Evolutionary conservation across 768 basidiomycete genomes (phyloP).

Genomic region (Auricularia cornea): DNA sequence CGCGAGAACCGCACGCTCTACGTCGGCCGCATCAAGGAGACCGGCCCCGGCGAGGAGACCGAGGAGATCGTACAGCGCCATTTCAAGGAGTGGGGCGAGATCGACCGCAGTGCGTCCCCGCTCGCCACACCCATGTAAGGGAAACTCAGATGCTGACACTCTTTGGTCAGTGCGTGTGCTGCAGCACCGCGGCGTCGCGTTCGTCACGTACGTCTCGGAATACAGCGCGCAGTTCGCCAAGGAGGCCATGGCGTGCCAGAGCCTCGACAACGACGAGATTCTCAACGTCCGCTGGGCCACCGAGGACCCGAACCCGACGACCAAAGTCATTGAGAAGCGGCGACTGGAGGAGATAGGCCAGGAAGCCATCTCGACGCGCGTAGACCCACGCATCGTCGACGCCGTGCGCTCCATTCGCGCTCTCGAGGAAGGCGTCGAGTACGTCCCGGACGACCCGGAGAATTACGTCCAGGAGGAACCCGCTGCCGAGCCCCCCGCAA

Average conservation of each 20-base stretch:
- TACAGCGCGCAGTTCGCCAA: slow-evolving; percentile 90
- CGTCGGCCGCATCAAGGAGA: slow-evolving; percentile 89
- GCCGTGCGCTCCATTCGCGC: slow-evolving; percentile 81
- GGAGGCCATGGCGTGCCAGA: slow-evolving; percentile 98
- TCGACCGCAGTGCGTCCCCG: slow-evolving; percentile 70
- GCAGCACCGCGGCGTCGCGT: slow-evolving; percentile 91
- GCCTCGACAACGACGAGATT: slow-evolving; percentile 93
- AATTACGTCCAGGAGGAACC: slow-evolving; percentile 29
- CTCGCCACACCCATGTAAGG: not conserved
- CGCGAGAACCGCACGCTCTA: slow-evolving; percentile 92
- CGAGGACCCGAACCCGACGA: slow-evolving; percentile 92
- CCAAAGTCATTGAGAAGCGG: slow-evolving; percentile 77
- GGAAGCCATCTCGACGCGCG: slow-evolving; percentile 68
- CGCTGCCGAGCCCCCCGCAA: slow-evolving; percentile 16
- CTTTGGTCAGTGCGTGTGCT: slow-evolving; percentile 66
- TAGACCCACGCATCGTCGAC: slow-evolving; percentile 85
- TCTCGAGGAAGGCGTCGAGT: slow-evolving; percentile 66
- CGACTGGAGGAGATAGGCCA: slow-evolving; percentile 79
- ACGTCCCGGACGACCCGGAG: slow-evolving; percentile 15
- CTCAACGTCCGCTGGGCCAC: slow-evolving; percentile 99
- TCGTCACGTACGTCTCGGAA: slow-evolving; percentile 90
- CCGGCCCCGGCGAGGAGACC: slow-evolving; percentile 78
- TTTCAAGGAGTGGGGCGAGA: slow-evolving; percentile 93
- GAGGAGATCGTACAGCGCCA: slow-evolving; percentile 86
- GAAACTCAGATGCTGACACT: not conserved